These are phyloP conservation scores for Aspergillus cejpii DNA, from an alignment of 2,329 filamentous ascomycete genomes.

Conservation along the genomic window DNA sequence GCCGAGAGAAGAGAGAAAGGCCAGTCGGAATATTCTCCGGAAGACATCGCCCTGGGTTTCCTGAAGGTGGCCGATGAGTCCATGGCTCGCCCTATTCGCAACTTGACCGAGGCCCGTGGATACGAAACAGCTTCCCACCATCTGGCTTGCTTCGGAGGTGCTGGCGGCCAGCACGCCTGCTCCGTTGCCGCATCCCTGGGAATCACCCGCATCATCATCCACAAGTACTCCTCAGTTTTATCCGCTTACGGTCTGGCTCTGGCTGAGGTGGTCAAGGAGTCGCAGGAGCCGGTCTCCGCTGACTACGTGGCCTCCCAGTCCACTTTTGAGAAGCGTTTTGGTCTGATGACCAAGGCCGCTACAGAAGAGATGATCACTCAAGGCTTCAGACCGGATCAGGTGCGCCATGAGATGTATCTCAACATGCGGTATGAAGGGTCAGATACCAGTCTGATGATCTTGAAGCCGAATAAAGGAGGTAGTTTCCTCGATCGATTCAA, in stretches of 20 bases:
- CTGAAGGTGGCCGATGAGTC: conserved; percentile 40
- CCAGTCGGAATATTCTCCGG: conserved; percentile 49
- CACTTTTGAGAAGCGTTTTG: conserved; percentile 62
- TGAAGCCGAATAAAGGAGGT: conserved; percentile 65
- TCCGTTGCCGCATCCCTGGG: conserved; percentile 81
- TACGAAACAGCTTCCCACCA: conserved; percentile 85
- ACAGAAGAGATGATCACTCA: conserved; percentile 38
- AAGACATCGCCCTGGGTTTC: conserved; percentile 39
- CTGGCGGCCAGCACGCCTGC: conserved; percentile 86
- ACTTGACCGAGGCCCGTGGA: conserved; percentile 84
- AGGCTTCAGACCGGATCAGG: conserved; percentile 38
- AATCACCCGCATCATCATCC: conserved; percentile 77
- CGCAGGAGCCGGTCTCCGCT: conserved; percentile 56
- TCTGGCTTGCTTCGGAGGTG: conserved; percentile 87
- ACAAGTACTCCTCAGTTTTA: conserved; percentile 83
- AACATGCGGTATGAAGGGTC: conserved; percentile 48
- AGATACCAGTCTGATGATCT: conserved; percentile 46
- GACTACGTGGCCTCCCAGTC: conserved; percentile 43
- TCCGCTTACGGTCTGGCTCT: conserved; percentile 91
- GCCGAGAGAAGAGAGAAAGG: conserved; percentile 47
- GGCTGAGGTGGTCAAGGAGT: conserved; percentile 86
- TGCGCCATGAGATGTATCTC: conserved; percentile 43
- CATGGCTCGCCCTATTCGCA: conserved; percentile 67
- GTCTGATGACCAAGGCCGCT: conserved; percentile 62
- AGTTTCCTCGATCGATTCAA: conserved; percentile 78